These are phyloP conservation scores for Hansenula sp. DNA, from an alignment of 1,139 yeast genomes.

Conservation along the genomic window DNA sequence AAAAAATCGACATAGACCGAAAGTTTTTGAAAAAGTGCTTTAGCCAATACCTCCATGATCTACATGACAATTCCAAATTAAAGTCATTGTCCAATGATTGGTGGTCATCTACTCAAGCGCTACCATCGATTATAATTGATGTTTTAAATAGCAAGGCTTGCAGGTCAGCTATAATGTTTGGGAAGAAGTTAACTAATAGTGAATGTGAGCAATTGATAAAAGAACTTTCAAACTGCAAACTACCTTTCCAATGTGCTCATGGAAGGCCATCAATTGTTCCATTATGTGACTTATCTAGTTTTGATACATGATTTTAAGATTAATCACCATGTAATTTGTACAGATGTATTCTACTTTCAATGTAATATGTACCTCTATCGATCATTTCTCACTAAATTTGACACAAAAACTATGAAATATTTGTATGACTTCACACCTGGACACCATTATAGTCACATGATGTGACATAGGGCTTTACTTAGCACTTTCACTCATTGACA, in stretches of 20 bases:
- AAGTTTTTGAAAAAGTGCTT: constrained; percentile 31
- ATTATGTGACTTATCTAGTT: constrained; percentile 26
- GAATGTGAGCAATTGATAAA: constrained; percentile 44
- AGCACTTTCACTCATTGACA: too few species aligned
- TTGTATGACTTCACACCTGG: background rate
- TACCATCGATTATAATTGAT: constrained; percentile 49
- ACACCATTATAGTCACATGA: too few species aligned
- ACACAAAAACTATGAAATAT: background rate
- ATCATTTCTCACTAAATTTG: background rate
- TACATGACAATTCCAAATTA: constrained; percentile 24
- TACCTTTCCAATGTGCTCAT: constrained; percentile 84
- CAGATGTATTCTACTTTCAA: too few species aligned
- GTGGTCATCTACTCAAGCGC: constrained; percentile 28
- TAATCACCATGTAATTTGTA: too few species aligned
- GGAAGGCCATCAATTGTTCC: constrained; percentile 79
- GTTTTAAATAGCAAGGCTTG: constrained; percentile 64
- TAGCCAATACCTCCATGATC: constrained; percentile 39
- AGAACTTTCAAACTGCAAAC: constrained; percentile 41
- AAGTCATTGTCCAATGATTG: constrained; percentile 20
- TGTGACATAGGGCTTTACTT: too few species aligned
- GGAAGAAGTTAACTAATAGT: constrained; percentile 39
- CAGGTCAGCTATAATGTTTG: constrained; percentile 70
- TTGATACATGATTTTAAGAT: too few species aligned
- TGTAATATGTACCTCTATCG: too few species aligned
- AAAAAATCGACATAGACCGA: constrained; percentile 26